Base-by-base conservation (phyloP, 2,329 filamentous ascomycete genomes). In the Epichloe hybrida region DNA sequence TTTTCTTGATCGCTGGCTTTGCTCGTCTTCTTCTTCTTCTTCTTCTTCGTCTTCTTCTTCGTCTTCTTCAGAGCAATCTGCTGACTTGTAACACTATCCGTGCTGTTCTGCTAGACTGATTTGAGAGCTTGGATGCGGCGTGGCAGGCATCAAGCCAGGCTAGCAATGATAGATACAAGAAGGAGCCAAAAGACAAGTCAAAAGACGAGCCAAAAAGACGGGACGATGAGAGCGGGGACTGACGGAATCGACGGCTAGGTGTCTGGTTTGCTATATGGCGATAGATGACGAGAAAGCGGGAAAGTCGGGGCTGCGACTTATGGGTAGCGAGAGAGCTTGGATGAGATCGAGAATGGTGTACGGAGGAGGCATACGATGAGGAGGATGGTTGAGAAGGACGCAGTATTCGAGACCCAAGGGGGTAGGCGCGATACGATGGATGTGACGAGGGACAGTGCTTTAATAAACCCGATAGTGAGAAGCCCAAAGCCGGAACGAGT, bases 231-330 rank as follows among this genome's bases (percentile, higher is more conserved):
- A 37, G 39, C 31, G 36, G 35, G 5, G n/a, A 43, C 41, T 27
- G n/a, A 31, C 13, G 6, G 42, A 27, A 37, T 44, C 42, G 47
- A 40, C 41, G 31, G 37, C 27, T 40, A 41, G 50, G 47, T 50
- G 31, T 36, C 17, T n/a, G 37, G n/a, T 39, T 31, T 38, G 21
- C 27, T 48, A 48, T 36, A 42, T 52, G 50, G 37, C 20, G 46
- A 41, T 44, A 45, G 46, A 50, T 52, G 37, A 51, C 41, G 42
- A 23, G 44, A 17, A 23, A 47, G n/a, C 27, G 41, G 42, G 46
- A 20, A 46, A 40, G 38, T 23, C 35, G 42, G 15, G 20, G 42
- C 27, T 6, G 41, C 38, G 39, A 44, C 39, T 13, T 13, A 17
- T 34, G 38, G 31, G 42, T 23, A 21, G 17, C 41, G 35, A 23